phyloP scores from a whole-genome alignment of 2,329 filamentous ascomycete species.

The Rhynchosporium agropyri region DNA sequence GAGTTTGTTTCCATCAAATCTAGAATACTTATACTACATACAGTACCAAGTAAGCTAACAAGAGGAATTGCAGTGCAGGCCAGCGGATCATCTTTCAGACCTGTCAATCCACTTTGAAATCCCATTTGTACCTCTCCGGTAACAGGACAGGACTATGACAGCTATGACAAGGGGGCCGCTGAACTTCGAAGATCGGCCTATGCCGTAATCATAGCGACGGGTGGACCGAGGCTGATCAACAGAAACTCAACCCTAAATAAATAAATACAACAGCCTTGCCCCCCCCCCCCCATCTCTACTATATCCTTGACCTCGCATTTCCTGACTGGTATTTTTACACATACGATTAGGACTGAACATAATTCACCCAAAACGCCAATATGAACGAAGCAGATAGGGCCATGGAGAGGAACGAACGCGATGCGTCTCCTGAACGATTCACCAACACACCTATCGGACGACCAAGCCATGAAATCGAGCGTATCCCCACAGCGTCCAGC shows the following conservation, averaged over 20 bases:
- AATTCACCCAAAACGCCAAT: constrained; percentile 16
- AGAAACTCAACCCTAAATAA: neutral
- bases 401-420: constrained; percentile 49
- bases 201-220: neutral
- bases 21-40: too few species aligned
- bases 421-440: constrained; percentile 51
- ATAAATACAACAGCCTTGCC: constrained; percentile 12
- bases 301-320: neutral
- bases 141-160: neutral
- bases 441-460: constrained; percentile 31
- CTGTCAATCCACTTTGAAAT: too few species aligned
- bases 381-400: constrained; percentile 40
- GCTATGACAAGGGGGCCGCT: neutral
- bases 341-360: neutral
- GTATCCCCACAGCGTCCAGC: constrained; percentile 58
- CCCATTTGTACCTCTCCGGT: too few species aligned
- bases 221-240: constrained; percentile 1
- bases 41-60: too few species aligned
- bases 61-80: too few species aligned
- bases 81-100: too few species aligned
- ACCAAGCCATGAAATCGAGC: constrained; percentile 59
- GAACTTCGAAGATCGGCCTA: neutral
- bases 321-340: neutral
- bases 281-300: neutral
- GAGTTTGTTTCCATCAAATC: too few species aligned